A percentile compares a stretch with the other conserved stretches of the same genome.
These are phyloP conservation scores for Senna tora DNA, from an alignment of 306 rosid species.

Conservation along the genomic window DNA sequence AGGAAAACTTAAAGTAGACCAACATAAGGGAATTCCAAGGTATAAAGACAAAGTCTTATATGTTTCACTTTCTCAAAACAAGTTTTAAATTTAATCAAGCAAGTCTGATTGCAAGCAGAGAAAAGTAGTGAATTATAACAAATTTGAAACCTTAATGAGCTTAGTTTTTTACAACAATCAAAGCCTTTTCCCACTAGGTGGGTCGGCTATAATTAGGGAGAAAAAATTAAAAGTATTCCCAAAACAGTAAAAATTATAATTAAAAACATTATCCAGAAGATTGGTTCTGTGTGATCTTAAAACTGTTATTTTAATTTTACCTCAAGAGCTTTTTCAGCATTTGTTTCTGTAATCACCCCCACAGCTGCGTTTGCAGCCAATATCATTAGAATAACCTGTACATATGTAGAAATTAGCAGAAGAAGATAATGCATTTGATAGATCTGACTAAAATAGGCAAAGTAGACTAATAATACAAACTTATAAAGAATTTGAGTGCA, in stretches of 20 bases:
- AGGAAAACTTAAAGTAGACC: conserved; percentile 36
- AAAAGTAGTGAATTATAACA: not conserved
- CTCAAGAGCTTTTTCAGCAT: conserved; percentile 98
- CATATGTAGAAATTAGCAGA: conserved; percentile 31
- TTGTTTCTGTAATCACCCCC: conserved; percentile 95
- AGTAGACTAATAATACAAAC: not conserved
- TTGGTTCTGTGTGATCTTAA: conserved; percentile 33
- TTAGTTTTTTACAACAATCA: too few relatives aligned
- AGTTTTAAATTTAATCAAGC: conserved; percentile 32
- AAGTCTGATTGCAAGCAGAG: not conserved
- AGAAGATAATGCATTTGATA: conserved; percentile 25
- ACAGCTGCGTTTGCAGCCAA: conserved; percentile 97
- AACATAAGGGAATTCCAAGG: conserved; percentile 13
- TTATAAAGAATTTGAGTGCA: not conserved
- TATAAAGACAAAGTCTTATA: not conserved
- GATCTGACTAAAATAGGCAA: not conserved
- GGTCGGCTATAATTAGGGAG: not conserved
- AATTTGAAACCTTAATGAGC: conserved; percentile 14
- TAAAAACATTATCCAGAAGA: conserved; percentile 19
- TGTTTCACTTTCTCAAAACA: conserved; percentile 25
- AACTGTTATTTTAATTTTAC: conserved; percentile 51
- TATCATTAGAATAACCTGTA: conserved; percentile 91
- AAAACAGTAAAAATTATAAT: conserved; percentile 22
- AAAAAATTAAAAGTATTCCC: not conserved
- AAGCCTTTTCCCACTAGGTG: too few relatives aligned